These are phyloP conservation scores for Naganishia friedmannii DNA, from an alignment of 768 basidiomycete species.

Conservation along the genomic window DNA sequence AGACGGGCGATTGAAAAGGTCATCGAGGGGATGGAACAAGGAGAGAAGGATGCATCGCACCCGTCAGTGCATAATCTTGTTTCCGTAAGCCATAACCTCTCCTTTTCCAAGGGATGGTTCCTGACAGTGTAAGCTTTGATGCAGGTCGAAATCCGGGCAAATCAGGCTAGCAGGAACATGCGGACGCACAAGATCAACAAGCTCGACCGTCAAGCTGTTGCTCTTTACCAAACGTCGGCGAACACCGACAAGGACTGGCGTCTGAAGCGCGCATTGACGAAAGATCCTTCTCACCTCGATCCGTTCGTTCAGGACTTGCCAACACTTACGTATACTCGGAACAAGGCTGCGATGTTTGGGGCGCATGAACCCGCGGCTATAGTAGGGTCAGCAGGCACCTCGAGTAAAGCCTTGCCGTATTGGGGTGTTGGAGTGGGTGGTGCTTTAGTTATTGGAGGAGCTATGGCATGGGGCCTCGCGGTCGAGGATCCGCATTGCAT, in stretches of 20 bases:
- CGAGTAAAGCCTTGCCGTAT: not conserved
- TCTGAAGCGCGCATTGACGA: conserved; percentile 2
- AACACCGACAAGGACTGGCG: not conserved
- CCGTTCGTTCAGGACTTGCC: conserved; percentile 5
- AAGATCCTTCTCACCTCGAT: conserved; percentile 1
- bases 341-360: not conserved
- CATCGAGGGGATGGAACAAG: conserved; percentile 25
- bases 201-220: not conserved
- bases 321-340: not conserved
- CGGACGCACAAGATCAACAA: not conserved
- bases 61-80: conserved; percentile 30
- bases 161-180: not conserved
- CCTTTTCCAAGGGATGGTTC: not conserved
- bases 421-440: conserved; percentile 1
- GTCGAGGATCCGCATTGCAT: not conserved
- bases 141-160: conserved; percentile 1
- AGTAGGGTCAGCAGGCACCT: not conserved
- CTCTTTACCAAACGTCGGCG: not conserved
- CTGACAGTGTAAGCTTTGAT: not conserved
- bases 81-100: not conserved
- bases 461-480: not conserved
- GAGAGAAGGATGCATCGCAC: conserved; percentile 29
- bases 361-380: not conserved
- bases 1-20: conserved; percentile 23
- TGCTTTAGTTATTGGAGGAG: not conserved